Base-by-base conservation (phyloP, 805 yeast species). In the Peterozyma xylosa region DNA sequence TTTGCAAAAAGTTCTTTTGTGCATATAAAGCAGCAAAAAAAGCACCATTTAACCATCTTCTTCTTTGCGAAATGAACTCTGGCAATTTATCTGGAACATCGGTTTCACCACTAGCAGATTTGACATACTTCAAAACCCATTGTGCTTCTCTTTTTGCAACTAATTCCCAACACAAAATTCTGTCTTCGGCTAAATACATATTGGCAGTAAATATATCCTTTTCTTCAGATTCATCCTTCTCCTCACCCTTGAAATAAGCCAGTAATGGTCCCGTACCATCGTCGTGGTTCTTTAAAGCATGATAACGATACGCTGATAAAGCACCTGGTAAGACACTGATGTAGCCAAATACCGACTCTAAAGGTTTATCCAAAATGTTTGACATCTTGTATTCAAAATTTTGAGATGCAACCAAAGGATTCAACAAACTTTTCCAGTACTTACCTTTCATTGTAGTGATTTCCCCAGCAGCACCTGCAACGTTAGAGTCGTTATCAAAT, bases 381-480 rank as follows among this genome's bases (percentile, higher is more conserved):
- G 97, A 89, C 83, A 91, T 87, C 57, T 91, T 91, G 64, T 91
- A 91, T 63, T 91, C 98, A 55, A 91, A 91, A 60, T 91, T 91
- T 60, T 91, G 98, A 1, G 96, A 87, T 0, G 97, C 97, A 39
- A 91, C 96, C 37, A 91, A 67, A 10, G 98, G 98, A 61, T 91
- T 91, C 17, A 86, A 60, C 48, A 93, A 68, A 50, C 90, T 87
- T 18, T 67, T 55, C 76, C 97, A 88, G 29, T 80, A 84, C 54
- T 80, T 85, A 37, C 99, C 99, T 55, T 88, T 89, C 86, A 91
- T 83, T 0, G 98, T 88, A 49, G 85, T 85, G 58, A 93, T 90
- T 62, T 93, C 98, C 49, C 99, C 99, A 11, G 98, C 97, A 1
- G 96, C 99, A 50, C 99, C 99, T 0, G 96, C 99, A 42, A 93